Evolutionary conservation across 2,329 filamentous ascomycete genomes (phyloP), one percentile per base, ranked within the genome.

Genomic region (Aciculosporium take): DNA sequence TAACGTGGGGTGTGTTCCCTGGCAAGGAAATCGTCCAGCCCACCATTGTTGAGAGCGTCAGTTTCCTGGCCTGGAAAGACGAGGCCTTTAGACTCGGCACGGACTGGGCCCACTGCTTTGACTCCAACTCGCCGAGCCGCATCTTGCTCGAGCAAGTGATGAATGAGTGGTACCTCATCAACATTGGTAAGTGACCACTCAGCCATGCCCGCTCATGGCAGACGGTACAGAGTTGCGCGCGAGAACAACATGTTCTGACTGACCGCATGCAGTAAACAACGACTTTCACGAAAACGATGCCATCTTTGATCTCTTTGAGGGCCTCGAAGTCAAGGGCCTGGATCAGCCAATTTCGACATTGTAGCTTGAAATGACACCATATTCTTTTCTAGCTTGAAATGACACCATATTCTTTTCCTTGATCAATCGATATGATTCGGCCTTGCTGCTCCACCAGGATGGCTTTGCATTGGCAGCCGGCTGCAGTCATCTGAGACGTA

Each of bases 21-120:
- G 91, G 91, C 44, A 94, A 96, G 61, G 91, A 98, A 63, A 95
- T 98, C 56, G 88, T 98, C n/a, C 91, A 98, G 62, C 91, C 91
- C 12, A 98, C 91, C n/a, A 95, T 98, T 53, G 91, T 98, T 40
- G 91, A 98, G 66, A 93, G 85, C 15, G 81, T 98, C 59, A 94
- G 85, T 59, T 98, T 98, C 73, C 69, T 98, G 41, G 91, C 91
- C 2, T 98, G 91, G 91, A 94, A 94, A 64, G 91, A 98, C 52
- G 91, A 98, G 63, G 93, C 94, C 13, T 98, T 87, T 69, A 78
- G 84, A 46, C 73, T 98, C 8, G 91, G 91, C 41, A 74, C 82
- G 44, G 88, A 98, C 56, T 98, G 91, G 91, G 84, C 85, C 18
- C 84, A 85, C 54, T 98, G 91, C 59, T 86, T 94, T 56, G 76